Base-by-base conservation (phyloP, 2,329 filamentous ascomycete genomes). In the Ophiosphaerella narmari region DNA sequence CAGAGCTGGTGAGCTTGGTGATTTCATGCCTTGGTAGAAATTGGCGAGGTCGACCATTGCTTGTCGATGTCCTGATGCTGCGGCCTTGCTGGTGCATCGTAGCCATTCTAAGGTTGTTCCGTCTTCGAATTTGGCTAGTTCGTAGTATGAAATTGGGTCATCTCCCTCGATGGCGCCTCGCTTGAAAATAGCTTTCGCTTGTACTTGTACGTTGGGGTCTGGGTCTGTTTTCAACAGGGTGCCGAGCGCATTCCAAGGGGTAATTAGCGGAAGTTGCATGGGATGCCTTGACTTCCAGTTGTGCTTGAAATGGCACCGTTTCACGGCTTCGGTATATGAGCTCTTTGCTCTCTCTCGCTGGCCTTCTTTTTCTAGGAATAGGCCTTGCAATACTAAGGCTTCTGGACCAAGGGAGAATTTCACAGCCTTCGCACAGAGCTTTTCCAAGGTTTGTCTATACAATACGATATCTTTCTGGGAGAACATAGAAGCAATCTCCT, bases 41-140 rank as follows among this genome's bases (percentile, higher is more conserved):
- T 62, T 51, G 2, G 62, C 75, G 8, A 80, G 60, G 9, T 68
- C 50, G 32, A 71, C 66, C 24, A 68, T 70, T 7, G 77, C 75
- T 45, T 70, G 67, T 6, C 60, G 48, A 42, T 77, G 70, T 1
- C 73, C 71, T 5, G 71, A 72, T 9, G 72, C 70, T 3, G 77
- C 77, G 2, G 77, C 76, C 66, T 78, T 79, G 31, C 66, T 78
- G 44, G 74, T 74, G 53, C 74, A 72, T 48, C 71, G 71, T 7
- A 79, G 60, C 77, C 77, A 79, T 2, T 67, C 59, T 29, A 59
- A 58, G 13, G 65, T 73, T 23, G 57, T 51, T 24, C 55, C 52
- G 2, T 66, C 57, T 33, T 60, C 54, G 5, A 68, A 61, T 4
- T 57, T 51, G 1, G 74, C 66, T 7, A 74, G 69, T 39, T 71